Conservation (phyloP, 345 rosid genomes). For the Citrus medica region DNA sequence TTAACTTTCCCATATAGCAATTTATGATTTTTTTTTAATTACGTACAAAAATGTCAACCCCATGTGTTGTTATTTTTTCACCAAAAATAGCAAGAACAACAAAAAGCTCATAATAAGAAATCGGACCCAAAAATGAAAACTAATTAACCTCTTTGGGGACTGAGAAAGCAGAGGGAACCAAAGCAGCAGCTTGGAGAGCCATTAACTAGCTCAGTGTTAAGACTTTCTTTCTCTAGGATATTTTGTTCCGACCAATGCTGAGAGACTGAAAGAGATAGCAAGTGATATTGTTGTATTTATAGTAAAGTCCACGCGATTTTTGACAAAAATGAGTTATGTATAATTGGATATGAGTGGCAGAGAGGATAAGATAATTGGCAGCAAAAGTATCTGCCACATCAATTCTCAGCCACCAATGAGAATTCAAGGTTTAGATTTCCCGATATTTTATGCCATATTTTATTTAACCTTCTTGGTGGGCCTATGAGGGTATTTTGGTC, state of each 20-base stretch:
- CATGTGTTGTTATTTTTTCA: neutral
- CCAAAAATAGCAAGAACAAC: neutral
- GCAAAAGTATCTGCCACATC: constrained; percentile 45
- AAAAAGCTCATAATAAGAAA: neutral
- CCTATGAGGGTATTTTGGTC: constrained; percentile 29
- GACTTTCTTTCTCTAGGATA: neutral
- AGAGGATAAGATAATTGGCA: constrained; percentile 54
- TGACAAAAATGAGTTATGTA: neutral
- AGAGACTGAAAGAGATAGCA: constrained; percentile 18
- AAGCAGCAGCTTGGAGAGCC: constrained; percentile 80
- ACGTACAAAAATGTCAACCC: constrained; percentile 5
- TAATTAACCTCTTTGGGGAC: constrained; percentile 54
- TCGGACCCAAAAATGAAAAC: neutral
- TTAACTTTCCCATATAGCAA: neutral
- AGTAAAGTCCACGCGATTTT: constrained; percentile 9
- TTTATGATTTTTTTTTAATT: neutral
- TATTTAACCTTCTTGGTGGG: constrained; percentile 6
- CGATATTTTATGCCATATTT: constrained; percentile 9
- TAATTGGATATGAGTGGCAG: constrained; percentile 23
- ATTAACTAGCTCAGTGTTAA: constrained; percentile 18
- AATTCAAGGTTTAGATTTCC: constrained; percentile 52
- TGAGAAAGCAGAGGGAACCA: constrained; percentile 61
- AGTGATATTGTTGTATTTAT: constrained; percentile 8
- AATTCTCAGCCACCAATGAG: constrained; percentile 49
- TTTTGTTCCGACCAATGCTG: neutral